Evolutionary conservation across 768 basidiomycete genomes (phyloP), one percentile per base, ranked within the genome.

Genomic region (Xanthoconium purpureum): DNA sequence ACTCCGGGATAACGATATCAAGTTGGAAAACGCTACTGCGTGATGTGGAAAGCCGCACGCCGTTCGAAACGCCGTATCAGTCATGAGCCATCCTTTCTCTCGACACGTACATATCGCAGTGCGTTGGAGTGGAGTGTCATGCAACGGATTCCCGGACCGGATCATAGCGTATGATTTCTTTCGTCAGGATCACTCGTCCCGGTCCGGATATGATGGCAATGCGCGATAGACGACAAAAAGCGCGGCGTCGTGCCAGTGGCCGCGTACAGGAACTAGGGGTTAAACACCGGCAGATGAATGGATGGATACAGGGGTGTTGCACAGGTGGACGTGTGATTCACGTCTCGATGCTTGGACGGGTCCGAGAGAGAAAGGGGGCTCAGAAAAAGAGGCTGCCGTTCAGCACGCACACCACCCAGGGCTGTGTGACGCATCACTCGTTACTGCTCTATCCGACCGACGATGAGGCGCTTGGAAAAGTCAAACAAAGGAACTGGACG

Each of bases 401-500:
- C 15, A 56, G 15, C 5, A 60, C 15, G 57, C 33, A 54, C 38
- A 6, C 63, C 40, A 12, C 56, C 48, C 18, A 62, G 29, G 4
- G 24, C 14, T 13, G 56, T 52, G 56, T n/a, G 52, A 47, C 13
- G 66, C 63, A 39, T 56, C 66, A 24, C 24, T 24, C 24, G 24
- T 24, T 24, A 6, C 42, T 44, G 11, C 33, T 52, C 14, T 52
- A 42, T 24, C 13, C 20, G 9, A 13, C 6, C 32, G 38, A 14
- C 13, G 10, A 7, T 18, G 50, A 14, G 4, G 30, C 20, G 17
- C 14, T 12, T 13, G 48, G n/a, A 9, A 39, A 50, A 12, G 50
- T 14, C 50, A 51, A 0, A 33, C 6, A 11, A 13, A 10, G 33
- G 15, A 24, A 5, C 24, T 24, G 4, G 4, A 24, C 24, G 4